Base-by-base conservation (phyloP, 768 basidiomycete genomes). In the Pleurotus cornucopiae region DNA sequence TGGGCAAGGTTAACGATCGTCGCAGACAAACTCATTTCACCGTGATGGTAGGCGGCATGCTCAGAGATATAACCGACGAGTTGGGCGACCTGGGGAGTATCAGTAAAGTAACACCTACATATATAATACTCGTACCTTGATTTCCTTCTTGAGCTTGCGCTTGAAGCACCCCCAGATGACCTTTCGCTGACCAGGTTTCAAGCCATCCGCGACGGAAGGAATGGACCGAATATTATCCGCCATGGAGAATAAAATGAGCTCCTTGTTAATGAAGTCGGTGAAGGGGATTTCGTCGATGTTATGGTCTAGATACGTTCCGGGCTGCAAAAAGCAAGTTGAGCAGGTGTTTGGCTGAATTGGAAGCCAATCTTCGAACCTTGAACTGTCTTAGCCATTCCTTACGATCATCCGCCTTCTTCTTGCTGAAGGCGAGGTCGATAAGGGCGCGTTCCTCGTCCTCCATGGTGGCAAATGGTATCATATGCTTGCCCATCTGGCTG, bases 151-250 rank as follows among this genome's bases (percentile, higher is more conserved):
- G 61, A 97, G 72, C 60, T 98, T 98, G 55, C 91, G 85, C 73
- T 91, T 97, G 80, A 98, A 98, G 70, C 91, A 94, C 62, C 79
- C 93, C 85, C 94, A 98, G 30, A 98, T 82, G 44, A 99, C 92
- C 69, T 99, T 99, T 39, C 97, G 80, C 66, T 99, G 97, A 68
- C 94, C 95, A 40, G 97, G 96, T 71, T 99, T 99, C 56, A 99
- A 76, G 45, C 97, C 97, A 67, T 98, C 97, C 11, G 86, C 85
- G 13, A 92, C 81, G 0, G 89, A 97, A 2, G 97, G 97, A 61
- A 99, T 98, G 3, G 97, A 99, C 55, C 97, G 94, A 60, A 97
- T 83, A 65, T 98, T 98, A 67, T 99, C 97, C 3, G 97, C 97
- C 93, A 98, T 98, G 1, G 97, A 99, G 80, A 98, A 99, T 23